A percentile compares a stretch with the other conserved stretches of the same genome.
Evolutionary conservation across 2,329 filamentous ascomycete genomes (phyloP).

Genomic region (Lecanoromycetidae sp.): DNA sequence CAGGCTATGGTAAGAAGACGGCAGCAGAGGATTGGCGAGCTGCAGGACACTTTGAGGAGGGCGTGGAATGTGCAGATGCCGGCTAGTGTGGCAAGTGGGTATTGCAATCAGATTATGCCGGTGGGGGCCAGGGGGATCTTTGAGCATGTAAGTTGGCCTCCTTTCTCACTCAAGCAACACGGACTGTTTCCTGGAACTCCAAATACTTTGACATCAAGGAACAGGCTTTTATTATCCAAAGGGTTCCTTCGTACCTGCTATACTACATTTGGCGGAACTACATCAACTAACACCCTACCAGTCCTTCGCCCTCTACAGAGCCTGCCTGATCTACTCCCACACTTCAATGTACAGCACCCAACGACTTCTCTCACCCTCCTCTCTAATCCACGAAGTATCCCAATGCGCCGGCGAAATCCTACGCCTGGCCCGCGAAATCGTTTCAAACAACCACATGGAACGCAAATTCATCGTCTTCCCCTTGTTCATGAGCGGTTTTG

Average conservation of each 20-base stretch:
- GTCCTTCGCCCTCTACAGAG: slow-evolving; percentile 37
- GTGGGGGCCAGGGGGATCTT: slow-evolving; percentile 28
- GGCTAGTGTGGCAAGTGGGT: slow-evolving; percentile 26
- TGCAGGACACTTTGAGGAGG: slow-evolving; percentile 28
- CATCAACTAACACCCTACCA: slow-evolving; percentile 18
- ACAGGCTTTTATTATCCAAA: too few relatives aligned
- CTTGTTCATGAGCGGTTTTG: slow-evolving; percentile 42
- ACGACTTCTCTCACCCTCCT: slow-evolving; percentile 32
- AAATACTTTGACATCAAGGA: too few relatives aligned
- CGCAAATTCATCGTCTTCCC: slow-evolving; percentile 41
- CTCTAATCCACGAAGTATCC: slow-evolving; percentile 33
- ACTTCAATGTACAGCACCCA: slow-evolving; percentile 43
- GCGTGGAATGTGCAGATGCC: slow-evolving; percentile 27
- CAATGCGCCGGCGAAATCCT: slow-evolving; percentile 36
- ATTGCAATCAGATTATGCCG: slow-evolving; percentile 28
- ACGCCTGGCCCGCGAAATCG: slow-evolving; percentile 31
- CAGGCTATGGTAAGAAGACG: slow-evolving; percentile 12
- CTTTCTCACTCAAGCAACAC: neutral
- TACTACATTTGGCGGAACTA: neutral
- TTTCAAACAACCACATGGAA: slow-evolving; percentile 29
- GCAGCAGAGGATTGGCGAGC: slow-evolving; percentile 26
- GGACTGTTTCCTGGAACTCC: too few relatives aligned
- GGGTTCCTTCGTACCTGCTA: too few relatives aligned
- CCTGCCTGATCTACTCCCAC: slow-evolving; percentile 40
- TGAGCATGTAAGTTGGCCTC: slow-evolving; percentile 33